Base-by-base conservation (phyloP, 148 eudicot genomes). In the Camellia japonica region DNA sequence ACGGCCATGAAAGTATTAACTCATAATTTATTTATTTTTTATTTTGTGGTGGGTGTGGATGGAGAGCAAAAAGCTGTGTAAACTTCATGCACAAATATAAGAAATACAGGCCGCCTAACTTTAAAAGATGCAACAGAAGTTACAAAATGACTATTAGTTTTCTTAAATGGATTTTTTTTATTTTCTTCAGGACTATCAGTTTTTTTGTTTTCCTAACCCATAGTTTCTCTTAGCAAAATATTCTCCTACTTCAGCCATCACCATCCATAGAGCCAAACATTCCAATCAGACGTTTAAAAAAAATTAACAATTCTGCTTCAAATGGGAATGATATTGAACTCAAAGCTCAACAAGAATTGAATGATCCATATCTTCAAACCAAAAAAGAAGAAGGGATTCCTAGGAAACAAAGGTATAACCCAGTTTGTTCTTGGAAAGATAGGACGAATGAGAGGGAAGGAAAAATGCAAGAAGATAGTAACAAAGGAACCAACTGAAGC, bases 281-380 rank as follows among this genome's bases (percentile, higher is more conserved):
- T 70, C 47, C 6, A 51, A 71, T 23, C 41, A 16, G 23, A 1
- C 0, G 41, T 23, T 3, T 3, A 5, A 30, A 8, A 64, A 64
- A 23, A 64, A 64, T 30, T 18, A 3, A 38, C 7, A 10, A 3
- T 66, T 30, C 43, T 66, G 44, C 44, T 63, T 43, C 38, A 63
- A 76, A 19, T 44, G 66, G 44, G 54, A 7, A 78, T 0, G 19
- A 77, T 10, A 77, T 77, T 5, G 49, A 79, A 20, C 68, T 71
- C 23, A 46, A 70, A 70, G 30, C 73, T 52, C 58, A 76, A 10
- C 41, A 54, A 44, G 19, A 56, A 78, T 41, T 10, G 52, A 18
- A 16, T 38, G 30, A 19, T 52, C 46, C 2, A 41, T n/a, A 47
- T 5, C 73, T 20, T 42, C 42, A n/a, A 74, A 18, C 47, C 44